Percentiles rank a stretch among this genome's conserved stretches.
Conservation (phyloP, 306 rosid species). For the Sophora flavescens region DNA sequence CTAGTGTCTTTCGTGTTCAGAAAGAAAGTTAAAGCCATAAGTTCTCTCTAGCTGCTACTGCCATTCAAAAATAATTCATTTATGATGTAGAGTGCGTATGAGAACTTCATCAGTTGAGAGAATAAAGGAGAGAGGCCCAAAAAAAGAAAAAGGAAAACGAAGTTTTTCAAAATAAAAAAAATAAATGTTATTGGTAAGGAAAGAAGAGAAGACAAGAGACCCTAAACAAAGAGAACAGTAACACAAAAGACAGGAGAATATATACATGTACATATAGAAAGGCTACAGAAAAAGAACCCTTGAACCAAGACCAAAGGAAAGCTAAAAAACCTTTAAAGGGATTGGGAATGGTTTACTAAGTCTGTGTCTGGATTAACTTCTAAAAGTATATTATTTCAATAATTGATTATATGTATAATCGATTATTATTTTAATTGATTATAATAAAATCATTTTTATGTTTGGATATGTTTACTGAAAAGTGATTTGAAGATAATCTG, state of each 20-base stretch:
- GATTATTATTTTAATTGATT: no score
- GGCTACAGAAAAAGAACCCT: background rate
- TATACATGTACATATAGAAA: background rate
- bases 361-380: no score
- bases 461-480: no score
- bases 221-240: background rate
- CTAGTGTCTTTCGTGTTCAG: background rate
- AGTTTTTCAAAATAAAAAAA: background rate
- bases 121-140: background rate
- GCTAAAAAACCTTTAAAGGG: background rate
- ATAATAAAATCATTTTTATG: no score
- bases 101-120: background rate
- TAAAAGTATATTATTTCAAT: no score
- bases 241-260: background rate
- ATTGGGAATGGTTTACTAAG: no score
- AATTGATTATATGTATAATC: no score
- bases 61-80: background rate
- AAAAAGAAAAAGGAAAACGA: no score
- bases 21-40: background rate
- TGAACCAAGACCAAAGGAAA: constrained; percentile 18
- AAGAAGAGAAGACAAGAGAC: background rate
- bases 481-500: no score
- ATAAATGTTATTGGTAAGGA: background rate
- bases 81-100: background rate
- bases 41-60: background rate